Base-by-base conservation (phyloP, 106 monocot genomes). In the Dendrobium chrysotoxum region DNA sequence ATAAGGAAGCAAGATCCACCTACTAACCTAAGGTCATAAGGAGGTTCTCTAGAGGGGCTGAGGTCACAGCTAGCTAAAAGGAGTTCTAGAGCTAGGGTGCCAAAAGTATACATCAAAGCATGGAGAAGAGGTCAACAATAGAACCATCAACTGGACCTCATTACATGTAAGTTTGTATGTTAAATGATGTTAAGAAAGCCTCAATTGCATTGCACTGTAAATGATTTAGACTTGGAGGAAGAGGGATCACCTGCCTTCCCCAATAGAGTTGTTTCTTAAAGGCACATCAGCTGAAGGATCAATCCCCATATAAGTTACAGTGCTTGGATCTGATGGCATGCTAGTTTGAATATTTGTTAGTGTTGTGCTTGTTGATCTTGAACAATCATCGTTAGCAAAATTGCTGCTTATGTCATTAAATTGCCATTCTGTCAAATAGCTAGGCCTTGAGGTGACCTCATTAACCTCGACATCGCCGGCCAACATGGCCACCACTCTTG, bases 401-500 rank as follows among this genome's bases (percentile, higher is more conserved):
- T 54, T 84, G 81, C 45, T 84, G 81, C 77, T 88, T 20, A 75
- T 17, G n/a, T 92, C 96, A 57, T 86, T 87, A 57, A 88, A 85
- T 18, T 93, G 85, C 88, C 87, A 92, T 30, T 96, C 92, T 0
- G 90, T 87, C 46, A 96, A 41, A 78, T 96, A 93, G 46, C 84
- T 81, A 35, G 93, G 96, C 78, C 75, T 92, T 54, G 85, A 46
- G 13, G 54, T 81, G 53, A 93, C 87, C 21, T 90, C 81, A 2
- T 78, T 65, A 28, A 93, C 83, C 53, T 90, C 93, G 40, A 35
- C 35, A 53, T 96, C 96, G 18, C 96, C 93, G 0, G 87, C 26
- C 9, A 96, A 82, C 93, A 93, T 96, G 11, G 96, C 85, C 28
- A 96, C 93, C 42, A 87, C 92, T 47, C 93, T 83, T 25, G 96